Conservation (phyloP, 495 filamentous ascomycete genomes). For the Xylaria intraflava region DNA sequence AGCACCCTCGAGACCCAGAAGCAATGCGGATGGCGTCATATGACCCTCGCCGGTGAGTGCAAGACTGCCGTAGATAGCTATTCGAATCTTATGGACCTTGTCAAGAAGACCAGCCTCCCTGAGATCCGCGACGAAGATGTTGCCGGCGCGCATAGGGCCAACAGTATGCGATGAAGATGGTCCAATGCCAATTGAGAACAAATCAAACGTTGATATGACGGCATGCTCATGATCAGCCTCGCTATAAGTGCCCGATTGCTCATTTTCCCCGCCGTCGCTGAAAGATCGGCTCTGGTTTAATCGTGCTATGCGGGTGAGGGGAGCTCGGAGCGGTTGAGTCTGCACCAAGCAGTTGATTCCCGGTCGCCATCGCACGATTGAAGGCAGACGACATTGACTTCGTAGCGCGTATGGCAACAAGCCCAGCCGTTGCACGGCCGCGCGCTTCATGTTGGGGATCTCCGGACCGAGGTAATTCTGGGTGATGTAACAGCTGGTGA, state of each 20-base stretch:
- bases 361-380: conserved; percentile 11
- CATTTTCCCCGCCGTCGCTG: conserved; percentile 6
- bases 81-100: conserved; percentile 29
- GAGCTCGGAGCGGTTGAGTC: neutral
- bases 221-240: conserved; percentile 34
- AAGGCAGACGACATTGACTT: conserved; percentile 10
- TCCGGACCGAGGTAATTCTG: neutral
- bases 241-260: conserved; percentile 25
- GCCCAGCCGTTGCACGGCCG: conserved; percentile 21
- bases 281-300: conserved; percentile 13
- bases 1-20: conserved; percentile 30
- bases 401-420: conserved; percentile 17
- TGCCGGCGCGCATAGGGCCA: conserved; percentile 31
- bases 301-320: neutral
- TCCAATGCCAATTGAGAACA: conserved; percentile 33
- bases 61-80: conserved; percentile 32
- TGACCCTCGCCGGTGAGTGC: conserved; percentile 33
- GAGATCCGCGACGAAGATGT: conserved; percentile 30
- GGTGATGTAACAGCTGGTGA: neutral
- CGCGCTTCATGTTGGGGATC: conserved; percentile 16
- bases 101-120: conserved; percentile 25
- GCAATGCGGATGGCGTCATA: conserved; percentile 31
- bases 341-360: neutral
- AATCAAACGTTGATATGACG: conserved; percentile 33
- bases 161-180: conserved; percentile 33